These are phyloP conservation scores for Ascochyta clinopodiicola DNA, from an alignment of 2,329 filamentous ascomycete genomes.

Conservation along the genomic window DNA sequence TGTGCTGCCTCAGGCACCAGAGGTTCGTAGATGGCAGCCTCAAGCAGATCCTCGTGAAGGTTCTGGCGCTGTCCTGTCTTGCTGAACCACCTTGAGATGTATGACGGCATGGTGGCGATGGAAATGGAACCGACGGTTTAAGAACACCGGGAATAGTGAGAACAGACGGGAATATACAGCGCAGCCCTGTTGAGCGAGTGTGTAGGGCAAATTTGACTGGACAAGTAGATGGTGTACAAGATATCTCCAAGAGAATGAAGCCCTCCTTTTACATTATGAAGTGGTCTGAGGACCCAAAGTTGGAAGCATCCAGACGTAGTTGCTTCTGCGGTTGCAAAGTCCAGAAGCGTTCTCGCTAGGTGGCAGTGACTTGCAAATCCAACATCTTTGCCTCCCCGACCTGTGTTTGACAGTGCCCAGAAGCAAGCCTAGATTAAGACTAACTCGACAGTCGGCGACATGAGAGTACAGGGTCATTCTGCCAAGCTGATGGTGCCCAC, in stretches of 20 bases:
- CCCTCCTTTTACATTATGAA: not conserved
- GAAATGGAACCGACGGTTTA: not conserved
- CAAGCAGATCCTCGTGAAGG: slow-evolving; percentile 1
- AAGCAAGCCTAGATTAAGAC: not conserved
- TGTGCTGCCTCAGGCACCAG: slow-evolving; percentile 5
- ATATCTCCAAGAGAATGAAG: not conserved
- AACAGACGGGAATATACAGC: not conserved
- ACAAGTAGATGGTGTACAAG: not conserved
- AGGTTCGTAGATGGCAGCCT: not conserved
- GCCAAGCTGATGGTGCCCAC: not conserved
- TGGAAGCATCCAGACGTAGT: not conserved
- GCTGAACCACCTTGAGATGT: not conserved
- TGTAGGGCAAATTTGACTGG: not conserved
- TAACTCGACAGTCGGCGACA: not conserved
- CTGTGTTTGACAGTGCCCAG: not conserved
- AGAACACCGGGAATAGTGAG: not conserved
- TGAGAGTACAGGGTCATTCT: not conserved
- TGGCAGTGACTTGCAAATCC: not conserved
- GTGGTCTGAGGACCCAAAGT: not conserved
- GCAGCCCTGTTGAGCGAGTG: not conserved
- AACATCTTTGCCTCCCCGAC: not conserved
- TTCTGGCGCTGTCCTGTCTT: not conserved
- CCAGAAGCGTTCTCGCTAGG: not conserved
- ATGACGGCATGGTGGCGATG: not conserved
- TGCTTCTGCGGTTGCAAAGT: not conserved